These are phyloP conservation scores for Paradendryphiella salina DNA, from an alignment of 2,329 filamentous ascomycete species.

Conservation along the genomic window DNA sequence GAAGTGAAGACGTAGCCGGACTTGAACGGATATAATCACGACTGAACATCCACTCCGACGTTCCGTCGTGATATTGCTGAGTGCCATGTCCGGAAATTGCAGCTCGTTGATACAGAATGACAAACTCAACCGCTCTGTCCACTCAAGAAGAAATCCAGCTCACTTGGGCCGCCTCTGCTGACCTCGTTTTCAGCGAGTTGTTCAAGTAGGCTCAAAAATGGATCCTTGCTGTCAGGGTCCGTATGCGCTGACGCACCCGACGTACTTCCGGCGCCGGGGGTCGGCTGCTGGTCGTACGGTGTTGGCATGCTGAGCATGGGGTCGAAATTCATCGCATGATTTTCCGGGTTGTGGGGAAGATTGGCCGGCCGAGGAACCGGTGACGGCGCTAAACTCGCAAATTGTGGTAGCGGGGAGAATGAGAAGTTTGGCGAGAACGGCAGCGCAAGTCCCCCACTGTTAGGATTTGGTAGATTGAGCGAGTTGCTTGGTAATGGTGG, in stretches of 20 bases:
- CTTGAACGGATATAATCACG: slow-evolving; percentile 1
- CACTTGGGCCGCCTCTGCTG: slow-evolving; percentile 67
- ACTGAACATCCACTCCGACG: slow-evolving; percentile 2
- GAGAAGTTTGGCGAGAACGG: slow-evolving; percentile 51
- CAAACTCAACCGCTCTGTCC: slow-evolving; percentile 34
- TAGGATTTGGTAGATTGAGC: slow-evolving; percentile 22
- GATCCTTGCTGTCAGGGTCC: slow-evolving; percentile 68
- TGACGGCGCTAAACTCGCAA: slow-evolving; percentile 40
- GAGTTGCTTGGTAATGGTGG: slow-evolving; percentile 30
- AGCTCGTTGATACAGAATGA: slow-evolving; percentile 6
- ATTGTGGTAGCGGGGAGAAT: slow-evolving; percentile 41
- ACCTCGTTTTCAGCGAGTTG: slow-evolving; percentile 83
- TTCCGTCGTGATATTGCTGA: slow-evolving; percentile 4
- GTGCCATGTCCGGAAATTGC: background rate
- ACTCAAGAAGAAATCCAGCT: slow-evolving; percentile 75
- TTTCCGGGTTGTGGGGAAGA: slow-evolving; percentile 24
- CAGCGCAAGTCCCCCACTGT: slow-evolving; percentile 32
- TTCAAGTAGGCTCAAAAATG: slow-evolving; percentile 76
- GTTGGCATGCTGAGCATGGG: slow-evolving; percentile 50
- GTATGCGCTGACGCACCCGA: slow-evolving; percentile 47
- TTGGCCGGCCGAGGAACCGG: slow-evolving; percentile 32
- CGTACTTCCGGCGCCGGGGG: slow-evolving; percentile 51
- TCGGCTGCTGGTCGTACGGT: slow-evolving; percentile 50
- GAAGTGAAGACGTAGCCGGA: slow-evolving; percentile 10
- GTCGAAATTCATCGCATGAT: slow-evolving; percentile 33